phyloP scores from a whole-genome alignment of 768 basidiomycete genomes.

The Trichaptum fuscoviolaceum region DNA sequence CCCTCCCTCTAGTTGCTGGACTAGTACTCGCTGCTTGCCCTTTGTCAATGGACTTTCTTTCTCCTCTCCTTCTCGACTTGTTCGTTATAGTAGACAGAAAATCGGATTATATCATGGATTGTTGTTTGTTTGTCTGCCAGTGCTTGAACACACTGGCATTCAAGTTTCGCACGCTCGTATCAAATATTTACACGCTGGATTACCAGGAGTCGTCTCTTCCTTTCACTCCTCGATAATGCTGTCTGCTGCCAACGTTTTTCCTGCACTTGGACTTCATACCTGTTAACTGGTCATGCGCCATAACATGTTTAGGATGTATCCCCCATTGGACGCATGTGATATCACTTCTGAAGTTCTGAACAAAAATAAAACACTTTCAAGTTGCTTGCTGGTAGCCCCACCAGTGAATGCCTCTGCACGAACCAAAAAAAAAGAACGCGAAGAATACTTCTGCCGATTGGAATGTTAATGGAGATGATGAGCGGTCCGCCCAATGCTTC shows the following conservation, averaged over 20 bases:
- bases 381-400: background rate
- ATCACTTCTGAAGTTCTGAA: background rate
- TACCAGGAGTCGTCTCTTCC: background rate
- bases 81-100: background rate
- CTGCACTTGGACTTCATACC: background rate
- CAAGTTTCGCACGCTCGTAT: background rate
- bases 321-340: background rate
- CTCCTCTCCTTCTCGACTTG: background rate
- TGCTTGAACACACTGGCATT: background rate
- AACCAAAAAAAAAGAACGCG: background rate
- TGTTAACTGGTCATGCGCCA: background rate
- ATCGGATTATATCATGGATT: background rate
- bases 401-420: background rate
- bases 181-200: background rate
- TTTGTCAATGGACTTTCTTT: background rate
- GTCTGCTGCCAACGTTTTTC: background rate
- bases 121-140: too few relatives aligned
- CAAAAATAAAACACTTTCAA: background rate
- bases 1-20: background rate
- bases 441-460: background rate
- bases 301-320: background rate
- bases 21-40: background rate
- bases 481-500: background rate
- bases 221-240: background rate
- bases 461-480: background rate